These are phyloP conservation scores for Nemania sp. DNA, from an alignment of 2,329 filamentous ascomycete genomes.

Conservation along the genomic window DNA sequence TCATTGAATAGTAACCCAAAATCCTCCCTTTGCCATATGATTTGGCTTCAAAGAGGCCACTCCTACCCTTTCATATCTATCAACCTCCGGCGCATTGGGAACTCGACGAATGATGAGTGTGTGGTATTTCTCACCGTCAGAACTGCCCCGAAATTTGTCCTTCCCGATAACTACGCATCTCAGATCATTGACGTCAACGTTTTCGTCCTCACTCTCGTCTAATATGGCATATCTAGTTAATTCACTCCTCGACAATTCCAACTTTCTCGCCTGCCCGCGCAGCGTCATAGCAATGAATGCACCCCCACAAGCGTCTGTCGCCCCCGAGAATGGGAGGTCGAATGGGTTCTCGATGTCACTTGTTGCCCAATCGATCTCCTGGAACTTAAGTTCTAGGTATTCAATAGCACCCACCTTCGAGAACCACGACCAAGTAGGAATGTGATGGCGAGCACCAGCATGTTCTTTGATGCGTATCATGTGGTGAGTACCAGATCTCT, in stretches of 20 bases:
- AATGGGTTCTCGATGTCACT: conserved; percentile 15
- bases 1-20: background rate
- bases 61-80: conserved; percentile 16
- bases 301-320: background rate
- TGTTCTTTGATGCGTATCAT: conserved; percentile 10
- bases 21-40: background rate
- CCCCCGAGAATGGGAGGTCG: background rate
- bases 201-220: background rate
- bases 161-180: conserved; percentile 9
- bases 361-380: conserved; percentile 5
- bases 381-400: conserved; percentile 12
- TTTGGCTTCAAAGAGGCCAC: conserved; percentile 14
- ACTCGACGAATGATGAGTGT: conserved; percentile 8
- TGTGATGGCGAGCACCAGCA: background rate
- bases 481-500: background rate
- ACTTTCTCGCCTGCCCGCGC: background rate
- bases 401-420: conserved; percentile 18
- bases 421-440: conserved; percentile 22
- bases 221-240: background rate
- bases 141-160: background rate
- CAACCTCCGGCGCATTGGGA: background rate
- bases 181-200: background rate
- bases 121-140: background rate
- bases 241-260: background rate
- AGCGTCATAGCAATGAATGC: background rate